Evolutionary conservation across 2,329 filamentous ascomycete genomes (phyloP).

Genomic region (Arthrobotrys sphaeroides): DNA sequence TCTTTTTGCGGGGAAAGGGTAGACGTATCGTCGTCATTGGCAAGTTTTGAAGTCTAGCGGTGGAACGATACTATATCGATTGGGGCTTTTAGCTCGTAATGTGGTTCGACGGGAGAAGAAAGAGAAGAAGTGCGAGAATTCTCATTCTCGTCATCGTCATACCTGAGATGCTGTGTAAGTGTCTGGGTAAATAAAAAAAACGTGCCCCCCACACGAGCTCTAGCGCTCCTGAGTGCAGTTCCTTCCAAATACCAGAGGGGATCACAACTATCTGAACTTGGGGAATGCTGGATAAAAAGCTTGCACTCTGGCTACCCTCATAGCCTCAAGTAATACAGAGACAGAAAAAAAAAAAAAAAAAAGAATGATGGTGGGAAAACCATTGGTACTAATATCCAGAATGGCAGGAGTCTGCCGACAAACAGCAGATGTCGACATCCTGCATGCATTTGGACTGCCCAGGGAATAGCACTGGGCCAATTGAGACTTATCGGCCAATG

Average conservation of each 20-base stretch:
- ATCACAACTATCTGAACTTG: not conserved
- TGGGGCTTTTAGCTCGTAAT: not conserved
- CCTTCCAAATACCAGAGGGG: not conserved
- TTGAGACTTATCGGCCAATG: conserved; percentile 8
- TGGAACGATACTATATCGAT: not conserved
- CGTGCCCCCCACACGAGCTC: not conserved
- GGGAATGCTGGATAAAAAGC: conserved; percentile 19
- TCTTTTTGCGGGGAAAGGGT: conserved; percentile 33
- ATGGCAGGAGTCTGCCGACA: conserved; percentile 40
- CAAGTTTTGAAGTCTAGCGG: not conserved
- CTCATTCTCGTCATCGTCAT: conserved; percentile 51
- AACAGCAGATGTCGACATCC: conserved; percentile 53
- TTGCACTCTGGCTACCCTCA: not conserved
- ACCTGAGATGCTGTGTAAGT: conserved; percentile 48
- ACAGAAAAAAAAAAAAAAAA: too few species aligned
- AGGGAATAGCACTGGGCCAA: conserved; percentile 38
- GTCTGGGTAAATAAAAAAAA: not conserved
- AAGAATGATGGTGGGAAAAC: not conserved
- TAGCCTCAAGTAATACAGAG: not conserved
- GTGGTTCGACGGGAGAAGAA: not conserved
- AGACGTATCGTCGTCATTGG: not conserved
- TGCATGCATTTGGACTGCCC: conserved; percentile 42
- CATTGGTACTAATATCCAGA: conserved; percentile 18
- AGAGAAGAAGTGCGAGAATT: not conserved
- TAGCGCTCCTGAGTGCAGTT: not conserved